Base-by-base conservation (phyloP, 2,329 filamentous ascomycete genomes). In the Raffaelea deltoideospora region DNA sequence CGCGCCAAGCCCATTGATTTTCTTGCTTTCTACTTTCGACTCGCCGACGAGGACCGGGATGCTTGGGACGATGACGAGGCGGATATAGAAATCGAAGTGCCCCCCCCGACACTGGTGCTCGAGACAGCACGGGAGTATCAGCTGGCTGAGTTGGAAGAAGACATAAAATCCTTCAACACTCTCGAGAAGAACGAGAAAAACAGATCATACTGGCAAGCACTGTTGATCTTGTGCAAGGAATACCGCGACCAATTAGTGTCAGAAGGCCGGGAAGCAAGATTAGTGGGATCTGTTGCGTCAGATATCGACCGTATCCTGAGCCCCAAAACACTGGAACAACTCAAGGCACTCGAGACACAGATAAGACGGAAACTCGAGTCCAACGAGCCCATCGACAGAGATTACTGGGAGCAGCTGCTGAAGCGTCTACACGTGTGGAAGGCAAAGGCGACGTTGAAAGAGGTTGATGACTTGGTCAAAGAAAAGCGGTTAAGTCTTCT, bases 331-430 rank as follows among this genome's bases (percentile, higher is more conserved):
- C 76, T 84, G 48, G 79, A 85, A 48, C 83, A 96, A 55, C 65
- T 98, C n/a, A 79, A 87, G 52, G 72, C 72, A 15, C 65, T 98
- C 34, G 88, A 98, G 58, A 72, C 67, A 44, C 87, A 96, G 60
- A 90, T 98, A 55, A 76, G 76, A 53, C 65, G 68, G 14, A 98
- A 98, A 61, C 63, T 98, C 33, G 69, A 77, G 36, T 92, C 85
- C 8, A 79, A 94, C 52, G 87, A 95, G 51, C 78, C 83, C 28
- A 88, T 98, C 46, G 90, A 98, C 56, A 85, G 82, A 3, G 90
- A 98, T 58, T 98, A 96, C 55, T 98, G 90, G 90, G 85, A 93
- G 53, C 84, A 94, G 53, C 65, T 98, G 14, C 65, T 98, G 42
- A 77, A 78, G 46, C 92, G 79, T 52, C 63, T 98, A 43, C 66